A percentile compares a stretch with the other conserved stretches of the same genome.
Conservation (phyloP, 108 stramenopile species). For the Cyclostephanos tholiformis region DNA sequence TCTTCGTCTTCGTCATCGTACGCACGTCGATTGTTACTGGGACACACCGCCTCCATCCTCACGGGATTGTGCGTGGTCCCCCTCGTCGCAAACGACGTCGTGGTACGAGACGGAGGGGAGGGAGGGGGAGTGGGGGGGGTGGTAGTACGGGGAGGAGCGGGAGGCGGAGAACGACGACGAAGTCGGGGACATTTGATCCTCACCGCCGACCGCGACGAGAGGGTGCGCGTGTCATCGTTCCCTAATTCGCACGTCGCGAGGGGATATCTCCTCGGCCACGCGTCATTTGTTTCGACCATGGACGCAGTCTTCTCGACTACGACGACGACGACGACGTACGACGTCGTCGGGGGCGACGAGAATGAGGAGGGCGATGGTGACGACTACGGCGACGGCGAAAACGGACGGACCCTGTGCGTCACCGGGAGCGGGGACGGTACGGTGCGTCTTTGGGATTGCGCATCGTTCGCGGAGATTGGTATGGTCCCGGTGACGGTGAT, state of each 20-base stretch:
- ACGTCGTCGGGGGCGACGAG: neutral
- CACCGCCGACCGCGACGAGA: slow-evolving; percentile 88
- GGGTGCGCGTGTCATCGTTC: slow-evolving; percentile 75
- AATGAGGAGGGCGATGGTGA: neutral
- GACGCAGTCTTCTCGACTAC: no score
- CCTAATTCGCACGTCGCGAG: slow-evolving; percentile 66
- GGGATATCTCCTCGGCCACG: slow-evolving; percentile 79
- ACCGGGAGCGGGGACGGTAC: slow-evolving; percentile 77
- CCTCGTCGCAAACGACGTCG: slow-evolving; percentile 1
- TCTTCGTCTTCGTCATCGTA: neutral
- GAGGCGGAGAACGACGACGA: no score
- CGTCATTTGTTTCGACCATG: slow-evolving; percentile 67
- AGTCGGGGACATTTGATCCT: no score
- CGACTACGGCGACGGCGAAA: neutral
- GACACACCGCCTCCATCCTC: slow-evolving; percentile 90
- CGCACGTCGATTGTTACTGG: slow-evolving; percentile 59
- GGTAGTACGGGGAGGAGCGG: no score
- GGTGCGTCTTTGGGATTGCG: slow-evolving; percentile 72
- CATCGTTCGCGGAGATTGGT: slow-evolving; percentile 38
- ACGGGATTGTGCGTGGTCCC: slow-evolving; percentile 56
- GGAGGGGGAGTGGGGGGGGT: no score
- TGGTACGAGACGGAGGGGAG: neutral
- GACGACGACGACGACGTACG: no score
- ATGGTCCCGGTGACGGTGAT: slow-evolving; percentile 36
- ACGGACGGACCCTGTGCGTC: slow-evolving; percentile 38